These are phyloP conservation scores for Arthroderma sp. DNA, from an alignment of 2,329 filamentous ascomycete species.

Conservation along the genomic window DNA sequence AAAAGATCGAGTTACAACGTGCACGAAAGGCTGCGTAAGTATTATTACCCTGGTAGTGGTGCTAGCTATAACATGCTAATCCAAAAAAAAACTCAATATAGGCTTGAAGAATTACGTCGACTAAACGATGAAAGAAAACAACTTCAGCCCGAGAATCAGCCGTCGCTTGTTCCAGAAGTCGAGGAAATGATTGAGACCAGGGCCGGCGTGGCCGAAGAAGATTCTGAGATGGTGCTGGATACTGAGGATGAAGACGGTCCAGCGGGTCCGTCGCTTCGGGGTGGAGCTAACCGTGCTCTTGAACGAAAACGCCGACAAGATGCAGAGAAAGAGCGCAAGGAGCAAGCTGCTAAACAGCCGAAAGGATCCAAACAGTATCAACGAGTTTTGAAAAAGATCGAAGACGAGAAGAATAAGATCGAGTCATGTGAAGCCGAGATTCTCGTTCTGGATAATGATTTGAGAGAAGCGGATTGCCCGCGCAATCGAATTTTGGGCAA, in stretches of 20 bases:
- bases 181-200: conserved; percentile 27
- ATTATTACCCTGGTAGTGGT: neutral
- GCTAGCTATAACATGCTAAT: neutral
- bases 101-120: conserved; percentile 32
- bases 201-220: conserved; percentile 42
- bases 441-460: conserved; percentile 71
- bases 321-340: conserved; percentile 55
- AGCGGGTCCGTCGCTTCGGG: conserved; percentile 44
- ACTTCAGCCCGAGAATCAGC: conserved; percentile 34
- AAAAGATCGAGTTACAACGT: conserved; percentile 86
- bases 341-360: conserved; percentile 51
- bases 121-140: conserved; percentile 35
- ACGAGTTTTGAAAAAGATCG: conserved; percentile 76
- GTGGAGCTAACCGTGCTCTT: conserved; percentile 54
- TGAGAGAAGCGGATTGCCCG: conserved; percentile 86
- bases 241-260: conserved; percentile 33
- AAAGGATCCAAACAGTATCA: conserved; percentile 82
- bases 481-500: conserved; percentile 81
- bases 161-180: conserved; percentile 30
- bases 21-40: conserved; percentile 52
- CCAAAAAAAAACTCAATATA: conserved; percentile 8
- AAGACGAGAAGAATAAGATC: conserved; percentile 70
- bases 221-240: conserved; percentile 44
- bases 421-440: conserved; percentile 76
- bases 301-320: conserved; percentile 68